Conservation (phyloP, 208 protist species). For the Trypanosoma scelopori region DNA sequence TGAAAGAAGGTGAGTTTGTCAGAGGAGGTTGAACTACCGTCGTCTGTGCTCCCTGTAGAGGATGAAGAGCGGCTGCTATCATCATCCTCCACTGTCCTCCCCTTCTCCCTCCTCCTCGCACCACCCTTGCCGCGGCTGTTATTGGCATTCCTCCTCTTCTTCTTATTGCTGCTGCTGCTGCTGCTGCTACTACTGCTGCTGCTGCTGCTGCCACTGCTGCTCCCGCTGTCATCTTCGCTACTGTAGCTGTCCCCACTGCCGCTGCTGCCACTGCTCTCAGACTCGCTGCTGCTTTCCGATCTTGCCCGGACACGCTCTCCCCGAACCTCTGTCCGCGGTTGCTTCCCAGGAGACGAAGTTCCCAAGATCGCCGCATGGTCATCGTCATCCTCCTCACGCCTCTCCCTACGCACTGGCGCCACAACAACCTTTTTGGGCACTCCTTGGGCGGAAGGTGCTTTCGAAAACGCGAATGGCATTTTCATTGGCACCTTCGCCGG, state of each 20-base stretch:
- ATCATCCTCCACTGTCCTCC: slow-evolving; percentile 4
- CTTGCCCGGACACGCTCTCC: background rate
- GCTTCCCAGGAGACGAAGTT: slow-evolving; percentile 14
- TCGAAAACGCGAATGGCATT: slow-evolving; percentile 61
- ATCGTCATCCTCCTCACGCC: slow-evolving; percentile 30
- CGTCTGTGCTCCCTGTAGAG: slow-evolving; percentile 11
- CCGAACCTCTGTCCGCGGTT: background rate
- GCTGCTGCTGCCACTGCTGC: slow-evolving; percentile 1
- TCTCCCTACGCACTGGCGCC: slow-evolving; percentile 8
- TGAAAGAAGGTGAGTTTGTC: slow-evolving; percentile 63
- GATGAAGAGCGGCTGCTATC: slow-evolving; percentile 21
- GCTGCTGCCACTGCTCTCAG: slow-evolving; percentile 14
- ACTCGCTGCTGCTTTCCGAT: slow-evolving; percentile 14
- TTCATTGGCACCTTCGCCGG: slow-evolving; percentile 68
- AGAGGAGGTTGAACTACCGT: slow-evolving; percentile 21
- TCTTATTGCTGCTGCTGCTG: no score
- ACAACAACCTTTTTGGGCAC: slow-evolving; percentile 23
- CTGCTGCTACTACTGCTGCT: slow-evolving; percentile 9
- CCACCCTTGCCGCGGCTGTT: slow-evolving; percentile 13
- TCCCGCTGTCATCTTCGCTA: slow-evolving; percentile 1
- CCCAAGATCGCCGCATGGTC: slow-evolving; percentile 42
- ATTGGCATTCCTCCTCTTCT: background rate
- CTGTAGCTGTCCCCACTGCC: background rate
- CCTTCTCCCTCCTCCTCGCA: background rate
- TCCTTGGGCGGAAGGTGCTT: slow-evolving; percentile 29